These are phyloP conservation scores for Thymus mandschuricus DNA, from an alignment of 257 asterid species.

Conservation along the genomic window DNA sequence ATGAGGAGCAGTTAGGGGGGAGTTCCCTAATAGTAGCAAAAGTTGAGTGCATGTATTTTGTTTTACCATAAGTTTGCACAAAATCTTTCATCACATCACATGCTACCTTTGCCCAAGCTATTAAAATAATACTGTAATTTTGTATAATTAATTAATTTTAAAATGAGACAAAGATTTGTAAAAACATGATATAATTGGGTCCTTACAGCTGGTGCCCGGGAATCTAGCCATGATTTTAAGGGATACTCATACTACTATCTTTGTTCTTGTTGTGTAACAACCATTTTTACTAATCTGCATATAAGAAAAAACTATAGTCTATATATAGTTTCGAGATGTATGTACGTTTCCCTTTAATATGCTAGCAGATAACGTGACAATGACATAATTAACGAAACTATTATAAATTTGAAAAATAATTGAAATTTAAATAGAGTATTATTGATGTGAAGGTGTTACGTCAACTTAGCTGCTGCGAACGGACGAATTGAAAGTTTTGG, in stretches of 20 bases:
- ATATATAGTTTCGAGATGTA: too few relatives aligned
- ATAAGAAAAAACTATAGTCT: too few relatives aligned
- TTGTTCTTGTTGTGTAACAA: slow-evolving; percentile 36
- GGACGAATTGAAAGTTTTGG: too few relatives aligned
- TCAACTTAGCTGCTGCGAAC: too few relatives aligned
- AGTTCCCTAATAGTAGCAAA: slow-evolving; percentile 16
- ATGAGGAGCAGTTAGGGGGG: neutral
- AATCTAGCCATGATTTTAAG: slow-evolving; percentile 61
- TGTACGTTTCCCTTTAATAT: too few relatives aligned
- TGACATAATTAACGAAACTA: too few relatives aligned
- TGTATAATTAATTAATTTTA: neutral
- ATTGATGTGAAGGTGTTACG: too few relatives aligned
- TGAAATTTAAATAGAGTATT: too few relatives aligned
- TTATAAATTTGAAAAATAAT: too few relatives aligned
- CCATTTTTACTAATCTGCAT: too few relatives aligned
- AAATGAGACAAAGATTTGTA: slow-evolving; percentile 43
- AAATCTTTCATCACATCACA: neutral
- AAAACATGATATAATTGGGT: slow-evolving; percentile 33
- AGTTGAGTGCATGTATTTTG: neutral
- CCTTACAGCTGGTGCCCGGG: slow-evolving; percentile 48
- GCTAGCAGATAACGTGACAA: too few relatives aligned
- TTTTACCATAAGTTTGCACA: neutral
- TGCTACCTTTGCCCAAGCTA: neutral
- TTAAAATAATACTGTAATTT: neutral
- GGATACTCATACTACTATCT: slow-evolving; percentile 6